Evolutionary conservation across 2,329 filamentous ascomycete genomes (phyloP).

Genomic region (Botrytis tulipae): DNA sequence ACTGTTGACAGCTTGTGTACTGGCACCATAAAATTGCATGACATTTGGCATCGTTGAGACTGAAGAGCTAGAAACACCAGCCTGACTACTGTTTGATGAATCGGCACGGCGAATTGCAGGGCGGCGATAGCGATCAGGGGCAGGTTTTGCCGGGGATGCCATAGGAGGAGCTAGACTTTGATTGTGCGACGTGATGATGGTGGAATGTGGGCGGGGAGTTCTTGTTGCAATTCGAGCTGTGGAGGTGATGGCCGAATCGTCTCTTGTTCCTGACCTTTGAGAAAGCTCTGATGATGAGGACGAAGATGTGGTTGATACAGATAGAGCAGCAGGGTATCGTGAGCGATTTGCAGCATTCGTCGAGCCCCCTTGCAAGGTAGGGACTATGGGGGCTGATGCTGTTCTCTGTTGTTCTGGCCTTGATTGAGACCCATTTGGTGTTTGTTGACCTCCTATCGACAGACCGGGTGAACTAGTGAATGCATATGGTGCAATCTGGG

Average conservation of each 20-base stretch:
- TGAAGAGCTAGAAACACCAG: slow-evolving; percentile 37
- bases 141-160: slow-evolving; percentile 58
- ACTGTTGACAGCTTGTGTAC: slow-evolving; percentile 32
- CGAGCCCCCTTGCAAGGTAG: slow-evolving; percentile 40
- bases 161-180: slow-evolving; percentile 49
- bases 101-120: slow-evolving; percentile 52
- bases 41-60: slow-evolving; percentile 56
- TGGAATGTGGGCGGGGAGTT: slow-evolving; percentile 40
- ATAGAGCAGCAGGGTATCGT: slow-evolving; percentile 50
- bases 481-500: slow-evolving; percentile 72
- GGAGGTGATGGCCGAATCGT: slow-evolving; percentile 51
- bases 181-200: slow-evolving; percentile 44
- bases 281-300: slow-evolving; percentile 39
- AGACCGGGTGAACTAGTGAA: slow-evolving; percentile 70
- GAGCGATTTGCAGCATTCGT: slow-evolving; percentile 40
- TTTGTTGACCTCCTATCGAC: slow-evolving; percentile 45
- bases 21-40: slow-evolving; percentile 54
- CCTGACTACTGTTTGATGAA: slow-evolving; percentile 34
- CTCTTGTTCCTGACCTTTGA: slow-evolving; percentile 48
- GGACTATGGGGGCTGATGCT: slow-evolving; percentile 50
- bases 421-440: slow-evolving; percentile 46
- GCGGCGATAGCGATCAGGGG: slow-evolving; percentile 82
- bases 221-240: slow-evolving; percentile 35
- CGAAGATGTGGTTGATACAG: slow-evolving; percentile 47
- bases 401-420: slow-evolving; percentile 53